Base-by-base conservation (phyloP, 2,329 filamentous ascomycete genomes). In the Ascochyta fabae region DNA sequence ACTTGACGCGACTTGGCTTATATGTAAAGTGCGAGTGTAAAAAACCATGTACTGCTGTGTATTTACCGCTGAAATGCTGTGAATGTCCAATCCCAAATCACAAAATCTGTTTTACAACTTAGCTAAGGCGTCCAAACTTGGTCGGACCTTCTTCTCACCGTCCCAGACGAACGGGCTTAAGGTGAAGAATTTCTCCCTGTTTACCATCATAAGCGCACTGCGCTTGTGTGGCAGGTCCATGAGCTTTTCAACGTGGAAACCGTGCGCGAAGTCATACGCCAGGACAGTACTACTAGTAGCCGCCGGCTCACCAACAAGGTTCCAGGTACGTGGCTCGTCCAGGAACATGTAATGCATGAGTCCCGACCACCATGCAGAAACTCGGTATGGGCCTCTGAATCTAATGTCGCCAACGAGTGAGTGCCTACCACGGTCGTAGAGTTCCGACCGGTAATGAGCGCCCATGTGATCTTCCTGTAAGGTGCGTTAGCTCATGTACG, bases 141-240 rank as follows among this genome's bases (percentile, higher is more conserved):
- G 71, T 31, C 72, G 61, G 1, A 74, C 71, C 38, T 67, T 71
- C 44, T 69, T 67, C 53, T 74, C 72, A 2, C 73, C 73, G 50
- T 75, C 70, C 72, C 73, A 74, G 1, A 70, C 67, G 27, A 88
- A 77, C 8, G 85, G 85, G 60, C 84, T 85, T 9, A 89, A 74
- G 70, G 89, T 87, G 76, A 90, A 90, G 79, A 89, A 91, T 53
- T 87, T 80, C 71, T 88, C 86, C 7, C 88, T 78, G 46, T 84
- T 84, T 65, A 87, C 88, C 56, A 81, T 80, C 70, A 89, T 83
- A 58, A 90, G 82, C 2, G 86, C 87, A 53, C 87, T 88, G 26
- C 89, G 82, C 79, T 91, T 91, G 65, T 90, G 85, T 4, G 87
- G 87, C 59, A 91, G 75, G 63, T 91, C 89, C 59, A 91, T 84